Conservation (phyloP, 441 rosid species). For the Euphorbia schlechtendalii region DNA sequence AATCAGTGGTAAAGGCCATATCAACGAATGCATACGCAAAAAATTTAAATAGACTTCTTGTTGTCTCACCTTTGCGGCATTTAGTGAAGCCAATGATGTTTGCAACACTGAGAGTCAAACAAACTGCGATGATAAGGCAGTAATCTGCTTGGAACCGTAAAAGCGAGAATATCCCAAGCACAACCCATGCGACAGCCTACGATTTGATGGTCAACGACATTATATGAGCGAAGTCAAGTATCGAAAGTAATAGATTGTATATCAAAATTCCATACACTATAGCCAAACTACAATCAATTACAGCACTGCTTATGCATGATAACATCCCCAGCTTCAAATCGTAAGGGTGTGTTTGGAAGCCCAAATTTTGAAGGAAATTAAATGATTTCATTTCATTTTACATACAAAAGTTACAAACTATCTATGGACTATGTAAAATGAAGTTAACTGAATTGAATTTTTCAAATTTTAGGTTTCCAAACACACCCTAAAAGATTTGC, state of each 20-base stretch:
- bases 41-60: slow-evolving; percentile 8
- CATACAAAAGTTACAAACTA: too few species aligned
- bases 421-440: too few species aligned
- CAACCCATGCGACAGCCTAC: slow-evolving; percentile 79
- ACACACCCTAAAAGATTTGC: too few species aligned
- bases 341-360: too few species aligned
- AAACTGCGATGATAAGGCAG: slow-evolving; percentile 89
- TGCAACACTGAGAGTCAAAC: slow-evolving; percentile 82
- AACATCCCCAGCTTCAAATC: too few species aligned
- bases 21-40: background rate
- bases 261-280: background rate
- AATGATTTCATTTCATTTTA: too few species aligned
- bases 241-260: background rate
- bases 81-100: slow-evolving; percentile 94
- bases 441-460: too few species aligned
- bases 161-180: slow-evolving; percentile 88
- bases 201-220: slow-evolving; percentile 10
- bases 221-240: background rate
- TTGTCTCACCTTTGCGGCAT: slow-evolving; percentile 80
- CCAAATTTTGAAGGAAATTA: too few species aligned
- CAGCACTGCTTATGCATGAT: background rate
- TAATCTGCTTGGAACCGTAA: slow-evolving; percentile 94
- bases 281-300: slow-evolving; percentile 2
- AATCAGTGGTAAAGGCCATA: background rate
- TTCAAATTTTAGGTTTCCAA: too few species aligned